Conservation (phyloP, 331 rosid species). For the Malus hybrid region DNA sequence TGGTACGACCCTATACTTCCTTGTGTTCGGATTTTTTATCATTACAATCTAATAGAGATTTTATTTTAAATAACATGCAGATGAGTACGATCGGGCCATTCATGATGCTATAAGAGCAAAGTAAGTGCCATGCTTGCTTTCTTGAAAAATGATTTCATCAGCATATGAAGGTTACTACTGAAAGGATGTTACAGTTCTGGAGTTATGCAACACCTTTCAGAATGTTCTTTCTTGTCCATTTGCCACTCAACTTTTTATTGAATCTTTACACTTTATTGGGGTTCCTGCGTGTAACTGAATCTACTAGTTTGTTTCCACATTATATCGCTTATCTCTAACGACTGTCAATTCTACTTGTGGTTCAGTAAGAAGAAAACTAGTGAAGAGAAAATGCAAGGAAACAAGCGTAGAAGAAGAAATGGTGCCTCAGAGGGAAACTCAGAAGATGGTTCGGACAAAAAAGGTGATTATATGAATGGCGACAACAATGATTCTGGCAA, state of each 20-base stretch:
- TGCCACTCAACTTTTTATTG: background rate
- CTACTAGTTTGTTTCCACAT: background rate
- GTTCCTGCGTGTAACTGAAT: background rate
- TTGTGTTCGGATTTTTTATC: background rate
- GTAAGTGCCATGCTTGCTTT: constrained; percentile 26
- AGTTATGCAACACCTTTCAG: background rate
- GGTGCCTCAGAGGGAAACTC: constrained; percentile 26
- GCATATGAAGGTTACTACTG: background rate
- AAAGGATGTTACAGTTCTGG: background rate
- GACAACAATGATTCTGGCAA: constrained; percentile 6
- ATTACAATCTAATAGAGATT: constrained; percentile 1
- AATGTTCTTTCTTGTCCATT: background rate
- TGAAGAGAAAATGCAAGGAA: constrained; percentile 20
- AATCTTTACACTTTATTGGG: background rate
- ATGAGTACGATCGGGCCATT: constrained; percentile 64
- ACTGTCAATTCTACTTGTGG: background rate
- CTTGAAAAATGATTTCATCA: background rate
- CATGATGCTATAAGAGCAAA: constrained; percentile 59
- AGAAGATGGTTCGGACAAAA: constrained; percentile 23
- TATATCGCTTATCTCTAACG: background rate
- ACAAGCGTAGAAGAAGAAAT: constrained; percentile 16
- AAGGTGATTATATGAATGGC: constrained; percentile 14
- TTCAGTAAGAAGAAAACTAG: constrained; percentile 35
- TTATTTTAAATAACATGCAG: constrained; percentile 35
- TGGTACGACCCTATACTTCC: background rate